Conservation (phyloP, 164 flowering plant species). For the grape (Vitis vinifera) region DNA sequence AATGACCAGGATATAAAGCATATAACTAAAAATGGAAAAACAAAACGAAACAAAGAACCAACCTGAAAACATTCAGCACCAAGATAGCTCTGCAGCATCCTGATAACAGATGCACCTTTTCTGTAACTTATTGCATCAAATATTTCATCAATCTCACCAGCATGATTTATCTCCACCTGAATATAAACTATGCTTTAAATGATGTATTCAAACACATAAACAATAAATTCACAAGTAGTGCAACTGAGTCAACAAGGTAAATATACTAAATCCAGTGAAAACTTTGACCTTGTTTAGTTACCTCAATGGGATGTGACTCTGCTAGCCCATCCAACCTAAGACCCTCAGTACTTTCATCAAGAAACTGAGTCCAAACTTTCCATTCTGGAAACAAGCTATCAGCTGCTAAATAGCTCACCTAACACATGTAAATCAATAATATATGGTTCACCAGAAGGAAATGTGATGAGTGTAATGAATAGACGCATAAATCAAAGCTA, state of each 20-base stretch:
- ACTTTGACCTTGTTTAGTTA: constrained; percentile 7
- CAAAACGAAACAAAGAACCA: constrained; percentile 6
- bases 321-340: constrained; percentile 87
- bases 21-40: background rate
- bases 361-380: constrained; percentile 98
- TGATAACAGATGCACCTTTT: constrained; percentile 92
- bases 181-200: constrained; percentile 1
- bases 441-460: background rate
- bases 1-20: background rate
- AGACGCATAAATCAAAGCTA: constrained; percentile 6
- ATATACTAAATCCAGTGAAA: background rate
- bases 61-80: constrained; percentile 94
- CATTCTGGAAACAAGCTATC: constrained; percentile 94
- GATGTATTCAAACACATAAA: background rate
- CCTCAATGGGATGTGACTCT: constrained; percentile 99
- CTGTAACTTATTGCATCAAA: constrained; percentile 94
- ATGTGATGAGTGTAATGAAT: background rate
- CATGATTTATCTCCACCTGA: constrained; percentile 92
- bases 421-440: constrained; percentile 8
- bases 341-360: constrained; percentile 78
- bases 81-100: constrained; percentile 94
- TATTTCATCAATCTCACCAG: constrained; percentile 87
- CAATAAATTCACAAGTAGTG: background rate
- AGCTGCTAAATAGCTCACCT: constrained; percentile 92
- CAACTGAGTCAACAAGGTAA: background rate